A percentile compares a stretch with the other conserved stretches of the same genome.
Evolutionary conservation across 192 early-diverging fungal genomes (phyloP).

Genomic region (Entophlyctis helioformis): DNA sequence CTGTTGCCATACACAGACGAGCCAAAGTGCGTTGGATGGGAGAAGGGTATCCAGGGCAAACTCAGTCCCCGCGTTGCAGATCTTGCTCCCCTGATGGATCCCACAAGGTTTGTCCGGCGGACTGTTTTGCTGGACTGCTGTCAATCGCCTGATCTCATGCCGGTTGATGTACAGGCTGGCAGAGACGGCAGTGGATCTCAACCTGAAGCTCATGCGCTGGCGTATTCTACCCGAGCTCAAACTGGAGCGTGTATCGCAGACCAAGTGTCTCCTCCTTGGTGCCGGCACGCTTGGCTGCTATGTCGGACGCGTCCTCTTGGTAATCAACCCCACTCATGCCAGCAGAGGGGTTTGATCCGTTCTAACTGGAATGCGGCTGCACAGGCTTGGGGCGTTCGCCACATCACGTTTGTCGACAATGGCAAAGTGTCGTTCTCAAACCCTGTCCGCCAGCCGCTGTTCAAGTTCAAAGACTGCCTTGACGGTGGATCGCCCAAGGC

Average conservation of each 20-base stretch:
- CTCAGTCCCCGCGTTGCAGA: conserved; percentile 73
- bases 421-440: conserved; percentile 89
- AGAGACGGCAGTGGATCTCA: conserved; percentile 75
- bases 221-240: conserved; percentile 72
- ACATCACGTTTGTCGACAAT: conserved; percentile 91
- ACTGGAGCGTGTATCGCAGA: conserved; percentile 63
- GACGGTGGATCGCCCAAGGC: conserved; percentile 87
- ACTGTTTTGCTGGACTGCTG: not conserved
- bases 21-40: conserved; percentile 82
- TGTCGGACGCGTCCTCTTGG: conserved; percentile 69
- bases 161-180: conserved; percentile 68
- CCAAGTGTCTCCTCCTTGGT: conserved; percentile 79
- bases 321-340: conserved; percentile 6
- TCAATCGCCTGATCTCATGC: too few relatives aligned
- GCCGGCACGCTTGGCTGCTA: conserved; percentile 93
- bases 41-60: conserved; percentile 66
- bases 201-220: conserved; percentile 97
- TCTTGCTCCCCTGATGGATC: conserved; percentile 83
- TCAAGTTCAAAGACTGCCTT: conserved; percentile 77
- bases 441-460: conserved; percentile 90
- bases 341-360: not conserved
- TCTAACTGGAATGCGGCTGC: not conserved
- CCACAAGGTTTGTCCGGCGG: conserved; percentile 26
- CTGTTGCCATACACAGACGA: too few relatives aligned
- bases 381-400: conserved; percentile 85